These are phyloP conservation scores for Hagleromyces aurorensis DNA, from an alignment of 805 yeast genomes.

Conservation along the genomic window DNA sequence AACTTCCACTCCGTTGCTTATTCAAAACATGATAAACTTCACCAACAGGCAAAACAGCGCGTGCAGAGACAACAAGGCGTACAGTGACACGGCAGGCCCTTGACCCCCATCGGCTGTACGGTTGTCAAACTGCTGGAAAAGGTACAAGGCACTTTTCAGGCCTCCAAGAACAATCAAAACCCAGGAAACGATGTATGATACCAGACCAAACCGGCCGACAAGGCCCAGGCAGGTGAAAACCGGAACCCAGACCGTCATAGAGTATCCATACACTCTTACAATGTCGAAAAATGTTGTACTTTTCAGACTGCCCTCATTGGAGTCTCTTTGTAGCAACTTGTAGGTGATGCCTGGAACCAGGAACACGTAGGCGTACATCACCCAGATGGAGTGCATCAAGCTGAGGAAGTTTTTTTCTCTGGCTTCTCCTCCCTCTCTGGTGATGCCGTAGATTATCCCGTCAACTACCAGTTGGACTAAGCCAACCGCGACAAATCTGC, in stretches of 20 bases:
- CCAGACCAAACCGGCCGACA: too few species aligned
- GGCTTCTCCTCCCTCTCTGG: conserved; percentile 33
- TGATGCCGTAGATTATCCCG: conserved; percentile 36
- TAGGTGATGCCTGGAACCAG: conserved; percentile 44
- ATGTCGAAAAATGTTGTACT: conserved; percentile 49
- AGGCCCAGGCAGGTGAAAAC: too few species aligned
- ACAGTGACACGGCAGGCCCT: conserved; percentile 6
- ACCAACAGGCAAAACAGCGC: conserved; percentile 16
- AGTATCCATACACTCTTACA: conserved; percentile 76
- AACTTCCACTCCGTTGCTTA: background rate
- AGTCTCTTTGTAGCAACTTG: conserved; percentile 2
- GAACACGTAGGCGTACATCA: conserved; percentile 72
- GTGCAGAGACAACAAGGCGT: conserved; percentile 11
- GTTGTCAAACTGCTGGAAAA: conserved; percentile 3
- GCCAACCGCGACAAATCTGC: conserved; percentile 69
- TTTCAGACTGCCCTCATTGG: conserved; percentile 1
- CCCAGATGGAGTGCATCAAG: conserved; percentile 57
- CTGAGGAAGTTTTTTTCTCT: conserved; percentile 55
- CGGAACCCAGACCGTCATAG: conserved; percentile 81
- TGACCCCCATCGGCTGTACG: conserved; percentile 1
- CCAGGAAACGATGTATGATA: too few species aligned
- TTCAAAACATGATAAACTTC: conserved; percentile 15
- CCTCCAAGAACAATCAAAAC: conserved; percentile 8
- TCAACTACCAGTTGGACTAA: conserved; percentile 57
- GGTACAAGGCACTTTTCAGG: conserved; percentile 7